These are phyloP conservation scores for Spathaspora passalidarum DNA, from an alignment of 805 yeast genomes.

Conservation along the genomic window DNA sequence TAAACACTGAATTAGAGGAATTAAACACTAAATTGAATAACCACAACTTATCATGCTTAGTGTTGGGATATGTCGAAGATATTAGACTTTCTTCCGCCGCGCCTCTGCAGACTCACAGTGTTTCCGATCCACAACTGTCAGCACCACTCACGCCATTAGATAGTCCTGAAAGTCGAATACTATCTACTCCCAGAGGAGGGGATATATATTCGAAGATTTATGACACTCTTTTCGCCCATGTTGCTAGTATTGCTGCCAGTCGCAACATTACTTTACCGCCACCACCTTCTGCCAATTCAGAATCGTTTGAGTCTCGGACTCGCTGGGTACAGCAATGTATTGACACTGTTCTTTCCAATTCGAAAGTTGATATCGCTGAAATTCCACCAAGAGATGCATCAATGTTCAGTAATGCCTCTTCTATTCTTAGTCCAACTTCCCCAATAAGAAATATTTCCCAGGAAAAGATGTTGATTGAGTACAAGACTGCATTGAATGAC, in stretches of 20 bases:
- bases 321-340: slow-evolving; percentile 41
- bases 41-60: slow-evolving; percentile 44
- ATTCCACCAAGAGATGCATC: slow-evolving; percentile 4
- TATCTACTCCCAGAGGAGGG: not conserved
- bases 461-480: slow-evolving; percentile 27
- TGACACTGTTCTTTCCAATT: slow-evolving; percentile 15
- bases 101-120: not conserved
- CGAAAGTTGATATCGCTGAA: not conserved
- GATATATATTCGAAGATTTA: slow-evolving; percentile 13
- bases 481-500: slow-evolving; percentile 63
- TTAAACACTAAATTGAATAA: slow-evolving; percentile 27
- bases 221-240: slow-evolving; percentile 45
- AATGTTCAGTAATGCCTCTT: slow-evolving; percentile 14
- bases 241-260: slow-evolving; percentile 46
- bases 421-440: slow-evolving; percentile 18
- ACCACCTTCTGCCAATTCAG: slow-evolving; percentile 16
- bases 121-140: not conserved
- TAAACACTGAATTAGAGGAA: slow-evolving; percentile 26
- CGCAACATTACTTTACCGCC: slow-evolving; percentile 33
- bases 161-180: not conserved
- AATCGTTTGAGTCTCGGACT: slow-evolving; percentile 21
- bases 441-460: slow-evolving; percentile 10
- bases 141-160: not conserved
- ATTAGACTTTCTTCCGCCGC: slow-evolving; percentile 21
- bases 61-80: slow-evolving; percentile 48